Percentiles rank a stretch among this genome's conserved stretches.
These are phyloP conservation scores for Hyparrhenia diplandra DNA, from an alignment of 176 grass and related monocot species.

Conservation along the genomic window DNA sequence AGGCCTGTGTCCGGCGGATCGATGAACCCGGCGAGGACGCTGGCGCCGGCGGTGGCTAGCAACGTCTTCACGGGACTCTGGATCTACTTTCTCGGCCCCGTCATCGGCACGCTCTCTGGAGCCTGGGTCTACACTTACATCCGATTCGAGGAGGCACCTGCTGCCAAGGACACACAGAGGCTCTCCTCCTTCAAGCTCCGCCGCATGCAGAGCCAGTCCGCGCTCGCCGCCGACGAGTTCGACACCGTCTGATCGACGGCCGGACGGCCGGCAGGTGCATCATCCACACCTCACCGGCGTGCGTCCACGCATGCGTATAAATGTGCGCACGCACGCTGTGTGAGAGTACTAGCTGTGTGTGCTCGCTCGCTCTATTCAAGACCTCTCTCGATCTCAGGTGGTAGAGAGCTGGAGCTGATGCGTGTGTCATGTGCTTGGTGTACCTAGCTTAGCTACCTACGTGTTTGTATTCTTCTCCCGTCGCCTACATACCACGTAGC, in stretches of 20 bases:
- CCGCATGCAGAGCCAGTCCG: constrained; percentile 70
- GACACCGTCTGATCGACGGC: constrained; percentile 25
- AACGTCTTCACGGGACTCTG: constrained; percentile 69
- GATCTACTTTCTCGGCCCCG: constrained; percentile 94
- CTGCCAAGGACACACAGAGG: constrained; percentile 32
- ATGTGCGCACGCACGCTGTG: no score
- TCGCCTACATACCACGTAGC: background rate
- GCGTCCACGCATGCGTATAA: background rate
- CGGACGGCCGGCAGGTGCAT: background rate
- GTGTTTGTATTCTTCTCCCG: no score
- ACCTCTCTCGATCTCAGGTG: no score
- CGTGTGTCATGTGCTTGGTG: no score
- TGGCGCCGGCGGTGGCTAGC: constrained; percentile 91
- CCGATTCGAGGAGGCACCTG: constrained; percentile 44
- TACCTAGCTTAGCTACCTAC: background rate
- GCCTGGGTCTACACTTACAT: constrained; percentile 82
- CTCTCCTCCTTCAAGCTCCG: constrained; percentile 93
- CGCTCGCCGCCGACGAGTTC: constrained; percentile 42
- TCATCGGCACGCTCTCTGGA: constrained; percentile 75
- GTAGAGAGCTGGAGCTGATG: no score
- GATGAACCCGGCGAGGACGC: constrained; percentile 95
- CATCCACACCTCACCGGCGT: no score
- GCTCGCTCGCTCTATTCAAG: background rate
- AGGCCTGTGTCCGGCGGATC: constrained; percentile 97
- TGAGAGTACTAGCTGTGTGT: background rate